Evolutionary conservation across 306 rosid genomes (phyloP).

Genomic region (Begonia loranthoides): DNA sequence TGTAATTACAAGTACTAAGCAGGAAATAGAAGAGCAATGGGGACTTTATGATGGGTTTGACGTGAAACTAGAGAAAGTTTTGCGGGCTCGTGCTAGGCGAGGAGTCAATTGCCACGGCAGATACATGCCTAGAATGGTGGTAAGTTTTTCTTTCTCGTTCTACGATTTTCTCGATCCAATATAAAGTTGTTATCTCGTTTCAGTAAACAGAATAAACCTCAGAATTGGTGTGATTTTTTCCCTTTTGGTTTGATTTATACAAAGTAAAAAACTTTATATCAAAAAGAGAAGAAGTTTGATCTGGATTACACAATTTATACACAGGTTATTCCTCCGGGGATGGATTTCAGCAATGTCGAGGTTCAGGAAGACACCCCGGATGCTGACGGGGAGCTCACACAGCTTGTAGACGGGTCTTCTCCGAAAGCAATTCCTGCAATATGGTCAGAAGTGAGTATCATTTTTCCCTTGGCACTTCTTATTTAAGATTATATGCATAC

Average conservation of each 20-base stretch:
- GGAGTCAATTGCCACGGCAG: conserved; percentile 80
- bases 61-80: conserved; percentile 78
- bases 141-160: conserved; percentile 12
- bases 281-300: too few species aligned
- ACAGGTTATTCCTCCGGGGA: conserved; percentile 87
- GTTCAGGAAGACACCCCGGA: conserved; percentile 60
- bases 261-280: too few species aligned
- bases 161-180: too few species aligned
- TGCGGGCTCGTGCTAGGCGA: conserved; percentile 79
- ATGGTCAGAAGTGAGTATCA: conserved; percentile 66
- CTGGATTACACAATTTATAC: not conserved
- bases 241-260: too few species aligned
- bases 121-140: conserved; percentile 95
- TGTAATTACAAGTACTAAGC: conserved; percentile 84
- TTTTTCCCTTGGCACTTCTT: conserved; percentile 1
- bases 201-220: too few species aligned
- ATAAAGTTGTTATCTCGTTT: too few species aligned
- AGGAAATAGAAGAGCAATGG: conserved; percentile 92
- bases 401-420: conserved; percentile 35
- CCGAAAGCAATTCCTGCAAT: conserved; percentile 63
- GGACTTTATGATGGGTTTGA: conserved; percentile 90
- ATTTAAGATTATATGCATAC: not conserved
- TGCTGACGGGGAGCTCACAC: conserved; percentile 50
- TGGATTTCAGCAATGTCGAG: conserved; percentile 82
- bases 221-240: too few species aligned